Evolutionary conservation across 2,329 filamentous ascomycete genomes (phyloP), one percentile per base, ranked within the genome.

Genomic region (Ascochyta clinopodiicola): DNA sequence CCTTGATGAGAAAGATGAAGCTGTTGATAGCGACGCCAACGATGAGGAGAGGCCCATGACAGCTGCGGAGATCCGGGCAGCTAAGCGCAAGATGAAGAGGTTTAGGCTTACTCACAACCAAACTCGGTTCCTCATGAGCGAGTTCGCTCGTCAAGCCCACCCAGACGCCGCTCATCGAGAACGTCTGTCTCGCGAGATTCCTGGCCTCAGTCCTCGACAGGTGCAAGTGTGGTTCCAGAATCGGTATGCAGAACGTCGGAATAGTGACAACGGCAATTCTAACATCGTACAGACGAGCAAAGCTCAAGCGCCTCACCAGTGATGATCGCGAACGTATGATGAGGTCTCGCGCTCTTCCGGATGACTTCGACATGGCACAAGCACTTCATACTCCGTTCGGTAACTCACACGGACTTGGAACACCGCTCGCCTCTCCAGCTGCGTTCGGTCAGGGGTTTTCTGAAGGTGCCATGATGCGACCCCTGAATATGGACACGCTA

Each of bases 191-290:
- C 83, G 89, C 60, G 92, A 97, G 73, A 97, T 98, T 40, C 93
- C 94, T 29, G 94, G 93, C 0, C 79, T 98, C 44, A 96, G 91
- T 68, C 91, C 93, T 34, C 86, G 93, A 58, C 93, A 98, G 74
- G 94, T 98, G 22, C 93, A 98, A 76, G 93, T 98, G 44, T 98
- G 93, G 94, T 98, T 98, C 77, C 93, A 98, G 77, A 98, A 98
- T 77, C 86, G 93, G 93, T 96, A 84, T 67, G 83, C 70, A 49
- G 34, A 27, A 24, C n/a, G 21, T 36, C 10, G 25, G 37, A 22
- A 21, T 1, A n/a, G 36, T 27, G 49, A 22, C 32, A 8, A 17
- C 17, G 21, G 22, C 19, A 5, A 42, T 49, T 48, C 66, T 71
- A 54, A 73, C 52, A 37, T 22, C 3, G 22, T 9, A 29, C 39